Conservation (phyloP, 768 basidiomycete genomes). For the Obba rivulosa region DNA sequence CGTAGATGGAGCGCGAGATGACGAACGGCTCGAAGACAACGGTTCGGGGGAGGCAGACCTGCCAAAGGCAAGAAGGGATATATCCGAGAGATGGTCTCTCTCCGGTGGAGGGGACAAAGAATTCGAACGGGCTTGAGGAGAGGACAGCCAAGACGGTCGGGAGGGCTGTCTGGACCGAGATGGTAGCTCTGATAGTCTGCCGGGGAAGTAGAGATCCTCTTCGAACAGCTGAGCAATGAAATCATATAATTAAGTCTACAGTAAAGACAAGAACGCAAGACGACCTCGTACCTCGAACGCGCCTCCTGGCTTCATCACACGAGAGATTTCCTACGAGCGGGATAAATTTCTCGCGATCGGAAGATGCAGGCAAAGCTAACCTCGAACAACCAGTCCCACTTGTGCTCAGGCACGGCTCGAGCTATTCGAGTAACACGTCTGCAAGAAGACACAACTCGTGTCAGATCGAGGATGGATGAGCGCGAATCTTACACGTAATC, state of each 20-base stretch:
- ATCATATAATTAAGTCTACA: neutral
- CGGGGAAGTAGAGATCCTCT: conserved; percentile 72
- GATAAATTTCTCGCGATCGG: conserved; percentile 1
- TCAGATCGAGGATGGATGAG: neutral
- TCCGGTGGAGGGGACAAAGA: neutral
- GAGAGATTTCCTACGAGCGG: conserved; percentile 43
- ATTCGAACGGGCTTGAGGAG: neutral
- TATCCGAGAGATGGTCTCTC: no score
- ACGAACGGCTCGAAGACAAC: neutral
- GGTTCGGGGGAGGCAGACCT: no score
- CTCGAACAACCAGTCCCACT: conserved; percentile 70
- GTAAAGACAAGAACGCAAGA: neutral
- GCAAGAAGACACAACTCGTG: conserved; percentile 3
- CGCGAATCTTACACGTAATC: conserved; percentile 62
- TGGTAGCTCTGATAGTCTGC: conserved; percentile 33
- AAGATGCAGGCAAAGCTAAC: conserved; percentile 12
- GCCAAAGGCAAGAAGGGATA: no score
- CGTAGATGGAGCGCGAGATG: neutral
- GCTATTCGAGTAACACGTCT: conserved; percentile 71
- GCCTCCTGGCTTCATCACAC: conserved; percentile 72
- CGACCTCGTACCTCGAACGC: conserved; percentile 51
- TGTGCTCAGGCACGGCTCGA: conserved; percentile 71
- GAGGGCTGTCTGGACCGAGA: neutral
- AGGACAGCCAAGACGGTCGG: conserved; percentile 1
- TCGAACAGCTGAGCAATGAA: conserved; percentile 51